Base-by-base conservation (phyloP, 1,139 yeast genomes). In the Geotrichum restrictum region DNA sequence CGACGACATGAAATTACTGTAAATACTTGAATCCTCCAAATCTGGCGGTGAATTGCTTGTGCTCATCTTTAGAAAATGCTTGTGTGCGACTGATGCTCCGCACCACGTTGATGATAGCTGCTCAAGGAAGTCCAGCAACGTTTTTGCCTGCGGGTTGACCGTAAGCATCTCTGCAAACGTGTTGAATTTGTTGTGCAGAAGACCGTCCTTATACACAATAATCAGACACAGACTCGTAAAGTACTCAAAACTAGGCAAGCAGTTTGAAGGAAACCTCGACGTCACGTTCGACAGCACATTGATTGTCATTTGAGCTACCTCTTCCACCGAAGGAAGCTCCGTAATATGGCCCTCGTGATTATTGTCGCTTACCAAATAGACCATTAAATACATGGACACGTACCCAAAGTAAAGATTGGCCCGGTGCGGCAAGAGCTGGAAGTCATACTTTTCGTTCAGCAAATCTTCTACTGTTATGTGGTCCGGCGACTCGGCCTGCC, bases 241-340 rank as follows among this genome's bases (percentile, higher is more conserved):
- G 10, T 34, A 34, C 38, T 34, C 38, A 34, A 34, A 34, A 11
- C 38, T 34, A 34, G 38, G 38, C 38, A 34, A 11, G 38, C 38
- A 34, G 10, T 34, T 34, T 4, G 38, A 34, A 4, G 38, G 38
- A 34, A 34, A 34, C 10, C 38, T 5, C 14, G 38, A 34, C 4
- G 38, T 34, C 18, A 34, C 14, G 10, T 34, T 34, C 6, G 38
- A 34, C 10, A 34, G 38, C 5, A 34, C 38, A 11, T 34, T 34
- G 10, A 34, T 34, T 4, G 38, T 34, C 38, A 34, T 34, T 6
- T 6, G 14, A 5, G 38, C 38, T n/a, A 34, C 38, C 38, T 34
- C 38, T 11, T 34, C 38, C 6, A 34, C 38, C 4, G 38, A 34
- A 34, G 38, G 38, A n/a, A 34, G 14, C 18, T 34, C 38, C 6